phyloP scores from a whole-genome alignment of 176 grass and related monocot genomes.

The Pontederia crassipes region DNA sequence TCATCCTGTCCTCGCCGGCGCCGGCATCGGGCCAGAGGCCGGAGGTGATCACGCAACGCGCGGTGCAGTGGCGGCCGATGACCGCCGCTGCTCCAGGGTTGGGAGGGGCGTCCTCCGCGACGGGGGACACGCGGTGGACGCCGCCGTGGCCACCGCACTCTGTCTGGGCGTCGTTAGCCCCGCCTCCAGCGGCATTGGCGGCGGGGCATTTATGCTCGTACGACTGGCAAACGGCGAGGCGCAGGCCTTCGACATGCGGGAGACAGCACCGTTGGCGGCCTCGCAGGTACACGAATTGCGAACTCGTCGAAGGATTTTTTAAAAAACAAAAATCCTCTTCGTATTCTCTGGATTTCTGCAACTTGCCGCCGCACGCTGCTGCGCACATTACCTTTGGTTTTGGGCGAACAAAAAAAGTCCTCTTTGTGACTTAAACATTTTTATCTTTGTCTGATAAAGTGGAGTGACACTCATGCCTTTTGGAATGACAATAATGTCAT shows the following conservation, averaged over 20 bases:
- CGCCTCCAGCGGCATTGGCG: constrained; percentile 80
- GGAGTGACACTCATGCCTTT: no score
- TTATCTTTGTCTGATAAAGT: neutral
- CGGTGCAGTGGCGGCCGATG: constrained; percentile 76
- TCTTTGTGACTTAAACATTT: neutral
- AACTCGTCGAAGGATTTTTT: neutral
- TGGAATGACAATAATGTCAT: no score
- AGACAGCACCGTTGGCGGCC: constrained; percentile 64
- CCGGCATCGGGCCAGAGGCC: neutral
- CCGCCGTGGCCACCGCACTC: constrained; percentile 37
- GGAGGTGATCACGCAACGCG: constrained; percentile 41
- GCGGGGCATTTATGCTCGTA: constrained; percentile 90
- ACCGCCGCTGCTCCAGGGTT: constrained; percentile 53
- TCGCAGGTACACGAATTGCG: constrained; percentile 31
- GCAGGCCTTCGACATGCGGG: constrained; percentile 52
- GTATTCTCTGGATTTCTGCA: no score
- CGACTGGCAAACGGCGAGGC: constrained; percentile 35
- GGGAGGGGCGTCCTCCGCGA: constrained; percentile 53
- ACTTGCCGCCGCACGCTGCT: no score
- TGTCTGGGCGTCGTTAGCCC: constrained; percentile 91
- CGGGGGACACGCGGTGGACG: constrained; percentile 68
- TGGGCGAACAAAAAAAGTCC: no score
- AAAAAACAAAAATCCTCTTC: neutral
- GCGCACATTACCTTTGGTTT: no score
- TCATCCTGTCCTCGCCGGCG: constrained; percentile 3